Base-by-base conservation (phyloP, 257 asterid species). In the Euphrasia confusa region DNA sequence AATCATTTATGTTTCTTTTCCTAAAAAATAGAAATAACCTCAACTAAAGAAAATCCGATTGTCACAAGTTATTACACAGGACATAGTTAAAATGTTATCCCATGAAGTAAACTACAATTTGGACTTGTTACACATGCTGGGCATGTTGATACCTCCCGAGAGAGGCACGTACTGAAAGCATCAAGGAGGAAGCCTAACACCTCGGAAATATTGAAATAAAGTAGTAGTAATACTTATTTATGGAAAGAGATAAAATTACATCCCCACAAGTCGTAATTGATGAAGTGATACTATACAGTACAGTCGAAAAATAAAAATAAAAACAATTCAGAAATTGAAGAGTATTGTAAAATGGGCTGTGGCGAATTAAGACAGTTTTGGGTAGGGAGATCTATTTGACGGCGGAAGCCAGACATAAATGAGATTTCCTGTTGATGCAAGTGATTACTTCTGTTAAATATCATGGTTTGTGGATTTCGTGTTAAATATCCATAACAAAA, bases 61-160 rank as follows among this genome's bases (percentile, higher is more conserved):
- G n/a, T 21, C 24, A 21, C 24, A 21, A 21, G 24, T 21, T 10
- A 4, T 10, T 10, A 13, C 17, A 5, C 53, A 15, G 17, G 53
- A 47, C 53, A 3, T 47, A 47, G 17, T 28, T 28, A 28, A 28
- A 4, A 28, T 28, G 33, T 10, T 10, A 14, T 77, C 77, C 80
- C 37, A 80, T 61, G 74, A 83, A 80, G 82, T 83, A 77, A 48
- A 83, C 77, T 7, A 71, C 68, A 56, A 89, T 77, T 17, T 87
- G 32, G 83, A 89, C 80, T 67, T 83, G 87, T 37, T 84, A 92
- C 44, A 86, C 67, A 64, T 86, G 97, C 21, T 83, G 95, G 28
- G 87, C 75, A 63, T 75, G 88, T 64, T 80, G 77, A 63, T 91
- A 75, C 84, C 74, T 78, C 65, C 96, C 97, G 6, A 91, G 77